Base-by-base conservation (phyloP, 1,284 basidiomycete species). In the Ustilago xerochloae region DNA sequence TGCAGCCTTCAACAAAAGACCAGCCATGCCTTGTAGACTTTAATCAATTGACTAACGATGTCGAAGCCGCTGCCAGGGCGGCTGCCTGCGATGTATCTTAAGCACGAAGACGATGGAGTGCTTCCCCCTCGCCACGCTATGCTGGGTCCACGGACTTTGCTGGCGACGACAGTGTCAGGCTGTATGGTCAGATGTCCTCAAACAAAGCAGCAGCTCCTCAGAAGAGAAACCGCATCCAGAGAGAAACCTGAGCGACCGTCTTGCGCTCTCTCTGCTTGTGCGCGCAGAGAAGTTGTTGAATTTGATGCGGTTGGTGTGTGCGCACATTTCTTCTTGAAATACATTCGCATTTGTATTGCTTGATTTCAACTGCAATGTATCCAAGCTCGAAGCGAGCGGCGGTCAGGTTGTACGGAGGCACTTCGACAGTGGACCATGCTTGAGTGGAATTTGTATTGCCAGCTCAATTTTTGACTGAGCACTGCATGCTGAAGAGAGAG, bases 251-350 rank as follows among this genome's bases (percentile, higher is more conserved):
- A n/a, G 28, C 45, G 26, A 29, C 45, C 45, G 30, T 47, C 45
- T 47, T 10, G 5, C 45, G 5, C 30, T 10, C 22, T 18, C 45
- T 49, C n/a, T 20, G 47, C n/a, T 32, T 52, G 35, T 28, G 32
- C 33, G 41, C 41, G 41, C 22, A 24, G 22, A 43, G 26, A 43
- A 24, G 41, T 24, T 24, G 45, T n/a, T n/a, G 45, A 30, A 16
- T 16, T 47, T 47, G 28, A 1, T 13, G 12, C 28, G 22, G 45
- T 45, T 65, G 63, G 63, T 65, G 29, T 58, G 63, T 59, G 63
- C 56, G 39, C 50, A 53, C 45, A 9, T 28, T 64, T 64, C 62
- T 64, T 64, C 63, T 65, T 33, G 50, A 15, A 53, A 49, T 59
- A 49, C 63, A 58, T 26, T 9, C 1, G 20, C 10, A n/a, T 29